Conservation (phyloP, 345 rosid species). For the Brassica napus region Da-Ae NC_063447.1:28643001-28643500, state of each 20-base stretch:
- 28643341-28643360: constrained; percentile 64
- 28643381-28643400: not conserved
- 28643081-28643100: constrained; percentile 1
- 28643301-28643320: constrained; percentile 67
- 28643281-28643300: constrained; percentile 79
- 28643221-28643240: constrained; percentile 72
- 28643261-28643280: constrained; percentile 80
- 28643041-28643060: constrained; percentile 22
- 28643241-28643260: constrained; percentile 83
- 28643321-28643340: constrained; percentile 57
- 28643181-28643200: constrained; percentile 75
- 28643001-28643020: constrained; percentile 77
- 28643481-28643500: constrained; percentile 51
- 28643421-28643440: not conserved
- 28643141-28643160: constrained; percentile 73
- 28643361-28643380: constrained; percentile 59
- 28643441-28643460: constrained; percentile 4
- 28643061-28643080: constrained; percentile 11
- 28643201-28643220: constrained; percentile 76
- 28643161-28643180: constrained; percentile 79
- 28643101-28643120: constrained; percentile 53
- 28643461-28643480: not conserved
- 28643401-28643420: constrained; percentile 13
- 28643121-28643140: constrained; percentile 77
- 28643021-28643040: constrained; percentile 75